These are phyloP conservation scores for Ramicandelaber brevisporus DNA, from an alignment of 192 early-diverging fungal species.

Conservation along the genomic window DNA sequence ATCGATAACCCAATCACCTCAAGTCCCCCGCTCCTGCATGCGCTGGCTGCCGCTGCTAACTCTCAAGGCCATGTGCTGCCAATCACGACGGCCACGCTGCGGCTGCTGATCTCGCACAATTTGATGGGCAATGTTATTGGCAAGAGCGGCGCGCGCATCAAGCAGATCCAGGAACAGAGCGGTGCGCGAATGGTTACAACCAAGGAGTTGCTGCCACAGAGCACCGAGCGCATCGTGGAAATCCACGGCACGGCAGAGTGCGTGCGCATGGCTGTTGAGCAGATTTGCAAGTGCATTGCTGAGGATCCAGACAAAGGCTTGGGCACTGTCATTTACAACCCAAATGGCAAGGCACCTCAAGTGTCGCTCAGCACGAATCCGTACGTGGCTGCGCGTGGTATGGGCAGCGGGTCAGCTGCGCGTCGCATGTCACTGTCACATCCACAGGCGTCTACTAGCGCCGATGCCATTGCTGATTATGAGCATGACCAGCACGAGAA, in stretches of 20 bases:
- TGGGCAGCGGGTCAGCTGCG: too few relatives aligned
- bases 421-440: too few relatives aligned
- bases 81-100: slow-evolving; percentile 15
- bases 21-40: too few relatives aligned
- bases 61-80: too few relatives aligned
- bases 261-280: slow-evolving; percentile 58
- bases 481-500: too few relatives aligned
- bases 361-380: slow-evolving; percentile 18
- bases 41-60: slow-evolving; percentile 21
- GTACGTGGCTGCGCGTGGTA: too few relatives aligned
- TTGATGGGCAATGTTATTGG: slow-evolving; percentile 87
- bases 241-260: slow-evolving; percentile 63
- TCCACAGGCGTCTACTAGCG: too few relatives aligned
- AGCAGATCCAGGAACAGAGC: slow-evolving; percentile 78
- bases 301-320: slow-evolving; percentile 62
- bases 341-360: slow-evolving; percentile 22
- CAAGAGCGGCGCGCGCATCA: slow-evolving; percentile 76
- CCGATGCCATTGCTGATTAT: too few relatives aligned
- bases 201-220: slow-evolving; percentile 79
- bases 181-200: slow-evolving; percentile 61
- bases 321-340: slow-evolving; percentile 69
- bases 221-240: slow-evolving; percentile 78
- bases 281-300: slow-evolving; percentile 63
- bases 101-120: slow-evolving; percentile 74
- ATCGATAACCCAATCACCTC: slow-evolving; percentile 53